Evolutionary conservation across 768 basidiomycete genomes (phyloP).

Genomic region (Pholiota conissans): DNA sequence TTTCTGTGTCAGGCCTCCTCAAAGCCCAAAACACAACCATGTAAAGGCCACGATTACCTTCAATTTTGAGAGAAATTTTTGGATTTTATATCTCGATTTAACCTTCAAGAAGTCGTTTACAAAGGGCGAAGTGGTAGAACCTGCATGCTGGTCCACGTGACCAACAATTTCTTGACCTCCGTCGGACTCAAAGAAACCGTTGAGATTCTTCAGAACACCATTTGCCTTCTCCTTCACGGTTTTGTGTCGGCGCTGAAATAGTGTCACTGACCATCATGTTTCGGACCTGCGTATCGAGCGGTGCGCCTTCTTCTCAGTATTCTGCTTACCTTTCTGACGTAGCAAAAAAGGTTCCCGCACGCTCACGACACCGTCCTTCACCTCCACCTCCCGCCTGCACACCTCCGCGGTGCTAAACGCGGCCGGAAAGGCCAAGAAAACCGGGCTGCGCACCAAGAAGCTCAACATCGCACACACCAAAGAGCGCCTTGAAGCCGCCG

Average conservation of each 20-base stretch:
- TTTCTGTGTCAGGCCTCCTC: too few relatives aligned
- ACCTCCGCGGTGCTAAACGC: slow-evolving; percentile 21
- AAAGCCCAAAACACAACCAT: too few relatives aligned
- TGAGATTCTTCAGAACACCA: too few relatives aligned
- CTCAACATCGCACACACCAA: slow-evolving; percentile 44
- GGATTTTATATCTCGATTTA: not conserved
- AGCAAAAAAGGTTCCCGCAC: slow-evolving; percentile 18
- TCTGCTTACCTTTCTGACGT: not conserved
- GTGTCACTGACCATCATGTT: slow-evolving; percentile 11
- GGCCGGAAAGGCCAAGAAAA: slow-evolving; percentile 8
- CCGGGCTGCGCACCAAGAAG: slow-evolving; percentile 21
- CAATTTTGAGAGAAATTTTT: not conserved
- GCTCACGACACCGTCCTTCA: slow-evolving; percentile 15
- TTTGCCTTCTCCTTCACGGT: too few relatives aligned
- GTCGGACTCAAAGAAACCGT: too few relatives aligned
- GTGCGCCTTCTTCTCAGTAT: slow-evolving; percentile 2
- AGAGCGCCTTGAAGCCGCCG: slow-evolving; percentile 36
- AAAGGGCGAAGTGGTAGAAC: too few relatives aligned
- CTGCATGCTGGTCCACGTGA: not conserved
- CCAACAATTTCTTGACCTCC: not conserved
- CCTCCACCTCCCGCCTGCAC: slow-evolving; percentile 21
- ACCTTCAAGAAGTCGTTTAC: too few relatives aligned
- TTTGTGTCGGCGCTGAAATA: not conserved
- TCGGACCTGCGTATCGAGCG: slow-evolving; percentile 16
- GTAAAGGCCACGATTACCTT: too few relatives aligned